phyloP scores from a whole-genome alignment of 2,329 filamentous ascomycete genomes.

The Fonsecaea erecta region DNA sequence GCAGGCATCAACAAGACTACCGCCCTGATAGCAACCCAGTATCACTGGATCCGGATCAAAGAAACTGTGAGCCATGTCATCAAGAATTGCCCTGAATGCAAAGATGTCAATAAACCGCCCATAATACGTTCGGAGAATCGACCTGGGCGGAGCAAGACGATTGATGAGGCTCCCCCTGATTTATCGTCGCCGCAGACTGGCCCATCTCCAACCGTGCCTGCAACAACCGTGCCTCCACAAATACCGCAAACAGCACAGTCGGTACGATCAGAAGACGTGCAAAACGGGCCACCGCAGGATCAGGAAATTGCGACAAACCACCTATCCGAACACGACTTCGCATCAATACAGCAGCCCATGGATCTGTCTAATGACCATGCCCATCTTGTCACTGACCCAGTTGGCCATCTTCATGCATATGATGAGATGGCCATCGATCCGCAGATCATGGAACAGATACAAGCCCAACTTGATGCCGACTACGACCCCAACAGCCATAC shows the following conservation, averaged over 20 bases:
- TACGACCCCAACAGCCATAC: slow-evolving; percentile 31
- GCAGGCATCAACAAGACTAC: slow-evolving; percentile 98
- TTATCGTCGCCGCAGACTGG: slow-evolving; percentile 10
- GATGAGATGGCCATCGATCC: slow-evolving; percentile 64
- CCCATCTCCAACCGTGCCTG: slow-evolving; percentile 5
- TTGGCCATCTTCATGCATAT: slow-evolving; percentile 49
- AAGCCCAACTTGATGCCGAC: slow-evolving; percentile 37
- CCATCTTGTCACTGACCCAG: slow-evolving; percentile 37
- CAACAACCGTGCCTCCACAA: neutral
- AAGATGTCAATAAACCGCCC: slow-evolving; percentile 71
- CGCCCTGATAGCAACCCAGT: slow-evolving; percentile 87
- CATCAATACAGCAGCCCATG: slow-evolving; percentile 35
- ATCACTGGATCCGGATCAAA: slow-evolving; percentile 98
- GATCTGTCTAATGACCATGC: slow-evolving; percentile 42
- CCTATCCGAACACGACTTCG: slow-evolving; percentile 30
- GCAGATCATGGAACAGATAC: slow-evolving; percentile 62
- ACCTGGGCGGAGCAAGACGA: slow-evolving; percentile 36
- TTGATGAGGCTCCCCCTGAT: slow-evolving; percentile 29
- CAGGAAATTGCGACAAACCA: slow-evolving; percentile 21
- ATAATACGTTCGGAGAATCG: slow-evolving; percentile 40
- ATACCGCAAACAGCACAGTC: neutral
- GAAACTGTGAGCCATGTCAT: slow-evolving; percentile 96
- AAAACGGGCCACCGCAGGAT: slow-evolving; percentile 19
- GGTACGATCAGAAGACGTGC: slow-evolving; percentile 7
- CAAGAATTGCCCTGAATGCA: slow-evolving; percentile 87